phyloP scores from a whole-genome alignment of 345 rosid species.

The Arabidopsis arenosa region DNA sequence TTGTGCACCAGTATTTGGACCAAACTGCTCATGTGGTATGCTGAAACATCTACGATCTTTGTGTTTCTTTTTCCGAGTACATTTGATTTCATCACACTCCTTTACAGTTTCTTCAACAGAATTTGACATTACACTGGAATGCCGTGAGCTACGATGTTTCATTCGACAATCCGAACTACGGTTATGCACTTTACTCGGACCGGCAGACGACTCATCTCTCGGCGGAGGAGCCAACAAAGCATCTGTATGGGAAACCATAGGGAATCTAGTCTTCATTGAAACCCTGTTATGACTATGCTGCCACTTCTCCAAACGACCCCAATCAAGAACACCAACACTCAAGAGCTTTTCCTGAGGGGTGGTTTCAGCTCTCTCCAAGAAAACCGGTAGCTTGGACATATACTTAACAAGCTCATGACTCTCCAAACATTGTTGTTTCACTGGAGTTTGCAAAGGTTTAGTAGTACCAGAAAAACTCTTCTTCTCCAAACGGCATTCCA shows the following conservation, averaged over 20 bases:
- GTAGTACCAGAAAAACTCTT: constrained; percentile 10
- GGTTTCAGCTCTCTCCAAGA: constrained; percentile 65
- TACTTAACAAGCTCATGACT: constrained; percentile 81
- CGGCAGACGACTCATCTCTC: constrained; percentile 57
- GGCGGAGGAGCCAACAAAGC: constrained; percentile 49
- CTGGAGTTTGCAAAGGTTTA: constrained; percentile 29
- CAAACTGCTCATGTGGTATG: constrained; percentile 42
- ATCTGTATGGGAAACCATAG: constrained; percentile 55
- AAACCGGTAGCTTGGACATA: constrained; percentile 88
- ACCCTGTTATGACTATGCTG: constrained; percentile 59
- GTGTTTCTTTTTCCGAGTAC: constrained; percentile 30
- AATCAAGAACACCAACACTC: constrained; percentile 91
- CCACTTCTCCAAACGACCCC: constrained; percentile 93
- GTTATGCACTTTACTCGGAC: constrained; percentile 53
- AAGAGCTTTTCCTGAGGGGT: constrained; percentile 61
- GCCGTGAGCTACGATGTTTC: constrained; percentile 52
- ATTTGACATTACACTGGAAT: constrained; percentile 52
- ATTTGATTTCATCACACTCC: constrained; percentile 45
- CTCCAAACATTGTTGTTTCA: constrained; percentile 10
- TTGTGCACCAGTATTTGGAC: constrained; percentile 33
- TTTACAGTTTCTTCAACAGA: constrained; percentile 41
- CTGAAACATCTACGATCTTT: constrained; percentile 36
- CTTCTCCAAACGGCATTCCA: constrained; percentile 34
- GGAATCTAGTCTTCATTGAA: constrained; percentile 47
- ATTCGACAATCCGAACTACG: constrained; percentile 50